Evolutionary conservation across 768 basidiomycete genomes (phyloP), one percentile per base, ranked within the genome.

Genomic region (Leccinum incarnatum): DNA sequence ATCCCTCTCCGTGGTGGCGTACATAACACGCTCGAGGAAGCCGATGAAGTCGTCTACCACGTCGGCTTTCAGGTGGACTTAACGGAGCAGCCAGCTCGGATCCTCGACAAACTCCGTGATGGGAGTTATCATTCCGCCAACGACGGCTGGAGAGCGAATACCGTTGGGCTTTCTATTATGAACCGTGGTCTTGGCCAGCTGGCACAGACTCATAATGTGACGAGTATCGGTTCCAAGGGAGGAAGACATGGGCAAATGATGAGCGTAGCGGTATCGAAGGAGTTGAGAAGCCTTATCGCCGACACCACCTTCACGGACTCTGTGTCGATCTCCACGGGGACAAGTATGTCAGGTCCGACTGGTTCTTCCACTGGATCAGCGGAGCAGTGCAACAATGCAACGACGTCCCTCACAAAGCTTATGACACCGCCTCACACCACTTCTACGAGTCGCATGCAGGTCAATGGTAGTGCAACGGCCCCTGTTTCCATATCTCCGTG

Each of bases 1-100:
- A 90, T 98, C 37, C 96, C 97, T 17, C 82, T 98, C 58, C 70
- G 79, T 0, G 92, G 88, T 8, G 91, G 84, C 57, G 77, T 65
- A 58, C 63, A 57, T 74, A 79, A 70, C 67, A 63, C 30, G 45
- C 74, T 62, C 62, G 79, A 84, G 46, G 87, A 86, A 62, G 79
- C 80, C 37, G 83, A 85, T 55, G 88, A 95, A 48, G 80, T 91
- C 42, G 86, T 84, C 9, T 96, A 89, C 70, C 89, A 92, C 66
- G 88, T 99, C 53, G 97, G 97, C 1, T 98, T 99, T 79, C 95
- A 99, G 74, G 90, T 97, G 56, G 93, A 98, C 73, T 78, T 99
- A 51, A 86, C 86, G 17, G 85, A 89, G 66, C 93, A 95, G 75
- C 94, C 93, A 2, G 85, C 85, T 63, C 84, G 84, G 2, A 95